phyloP scores from a whole-genome alignment of 495 filamentous ascomycete genomes.

The Annulohypoxylon maeteangense region DNA sequence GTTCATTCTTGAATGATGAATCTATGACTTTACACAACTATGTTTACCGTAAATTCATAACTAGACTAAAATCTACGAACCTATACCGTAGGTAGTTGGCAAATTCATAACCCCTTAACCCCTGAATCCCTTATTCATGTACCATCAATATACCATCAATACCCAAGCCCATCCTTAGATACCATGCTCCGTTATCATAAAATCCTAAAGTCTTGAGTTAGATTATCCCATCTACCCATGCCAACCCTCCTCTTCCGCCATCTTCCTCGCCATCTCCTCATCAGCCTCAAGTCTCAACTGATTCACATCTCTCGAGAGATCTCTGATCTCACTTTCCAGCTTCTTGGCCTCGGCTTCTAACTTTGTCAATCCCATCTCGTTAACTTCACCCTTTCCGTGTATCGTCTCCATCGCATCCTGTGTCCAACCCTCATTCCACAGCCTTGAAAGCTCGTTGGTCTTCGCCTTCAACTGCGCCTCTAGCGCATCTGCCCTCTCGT shows the following conservation, averaged over 20 bases:
- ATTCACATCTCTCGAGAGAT: constrained; percentile 15
- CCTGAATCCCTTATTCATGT: background rate
- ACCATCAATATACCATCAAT: background rate
- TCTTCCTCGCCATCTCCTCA: constrained; percentile 34
- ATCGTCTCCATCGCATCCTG: constrained; percentile 1
- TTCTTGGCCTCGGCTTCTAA: constrained; percentile 6
- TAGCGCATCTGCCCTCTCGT: constrained; percentile 42
- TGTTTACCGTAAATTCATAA: constrained; percentile 1
- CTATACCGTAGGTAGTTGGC: background rate
- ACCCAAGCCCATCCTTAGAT: background rate
- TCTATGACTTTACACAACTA: background rate
- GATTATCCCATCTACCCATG: background rate
- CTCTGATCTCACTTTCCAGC: constrained; percentile 33
- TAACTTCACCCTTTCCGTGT: background rate
- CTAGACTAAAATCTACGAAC: background rate
- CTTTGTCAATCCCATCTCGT: background rate
- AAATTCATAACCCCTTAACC: constrained; percentile 1
- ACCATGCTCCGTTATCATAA: background rate
- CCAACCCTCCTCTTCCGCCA: constrained; percentile 25
- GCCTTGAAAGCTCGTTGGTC: constrained; percentile 40
- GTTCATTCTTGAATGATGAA: background rate
- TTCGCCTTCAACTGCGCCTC: constrained; percentile 45
- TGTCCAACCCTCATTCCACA: too few relatives aligned
- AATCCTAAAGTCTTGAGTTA: background rate
- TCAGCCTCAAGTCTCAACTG: constrained; percentile 39